phyloP scores from a whole-genome alignment of 345 rosid genomes.

The Excoecaria cochinchinensis region DNA sequence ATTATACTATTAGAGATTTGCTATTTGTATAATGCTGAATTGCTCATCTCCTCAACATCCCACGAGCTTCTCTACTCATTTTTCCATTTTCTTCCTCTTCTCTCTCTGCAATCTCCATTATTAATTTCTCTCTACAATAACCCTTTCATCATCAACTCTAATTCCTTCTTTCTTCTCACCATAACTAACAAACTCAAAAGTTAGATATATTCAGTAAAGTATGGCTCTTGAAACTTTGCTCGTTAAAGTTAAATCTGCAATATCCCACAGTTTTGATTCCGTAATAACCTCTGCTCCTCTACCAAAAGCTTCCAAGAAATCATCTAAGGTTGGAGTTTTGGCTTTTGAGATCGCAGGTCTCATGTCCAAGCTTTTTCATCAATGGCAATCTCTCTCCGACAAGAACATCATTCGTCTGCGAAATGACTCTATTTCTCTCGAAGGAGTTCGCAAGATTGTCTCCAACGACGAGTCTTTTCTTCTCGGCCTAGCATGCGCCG shows the following conservation, averaged over 20 bases:
- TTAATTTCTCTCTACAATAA: slow-evolving; percentile 19
- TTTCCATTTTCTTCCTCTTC: slow-evolving; percentile 17
- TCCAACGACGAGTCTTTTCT: slow-evolving; percentile 79
- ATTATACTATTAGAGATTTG: neutral
- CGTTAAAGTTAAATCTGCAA: slow-evolving; percentile 60
- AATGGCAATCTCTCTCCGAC: slow-evolving; percentile 76
- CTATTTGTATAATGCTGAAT: slow-evolving; percentile 18
- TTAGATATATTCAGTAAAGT: neutral
- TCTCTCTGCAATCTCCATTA: slow-evolving; percentile 23
- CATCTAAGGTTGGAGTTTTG: slow-evolving; percentile 51
- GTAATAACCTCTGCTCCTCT: slow-evolving; percentile 19
- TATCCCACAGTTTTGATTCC: slow-evolving; percentile 53
- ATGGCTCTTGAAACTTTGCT: slow-evolving; percentile 95
- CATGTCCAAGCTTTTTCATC: slow-evolving; percentile 84
- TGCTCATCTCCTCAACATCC: slow-evolving; percentile 43
- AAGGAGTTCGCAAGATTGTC: slow-evolving; percentile 78
- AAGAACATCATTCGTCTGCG: slow-evolving; percentile 57
- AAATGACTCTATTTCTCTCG: slow-evolving; percentile 59
- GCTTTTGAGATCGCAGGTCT: slow-evolving; percentile 78
- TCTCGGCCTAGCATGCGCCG: slow-evolving; percentile 81
- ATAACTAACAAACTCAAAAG: too few species aligned
- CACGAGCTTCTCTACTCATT: slow-evolving; percentile 45
- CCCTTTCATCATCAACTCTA: neutral
- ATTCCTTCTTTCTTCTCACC: too few species aligned
- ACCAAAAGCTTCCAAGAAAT: slow-evolving; percentile 32